phyloP scores from a whole-genome alignment of 805 yeast genomes.

The Candida koratica region DNA sequence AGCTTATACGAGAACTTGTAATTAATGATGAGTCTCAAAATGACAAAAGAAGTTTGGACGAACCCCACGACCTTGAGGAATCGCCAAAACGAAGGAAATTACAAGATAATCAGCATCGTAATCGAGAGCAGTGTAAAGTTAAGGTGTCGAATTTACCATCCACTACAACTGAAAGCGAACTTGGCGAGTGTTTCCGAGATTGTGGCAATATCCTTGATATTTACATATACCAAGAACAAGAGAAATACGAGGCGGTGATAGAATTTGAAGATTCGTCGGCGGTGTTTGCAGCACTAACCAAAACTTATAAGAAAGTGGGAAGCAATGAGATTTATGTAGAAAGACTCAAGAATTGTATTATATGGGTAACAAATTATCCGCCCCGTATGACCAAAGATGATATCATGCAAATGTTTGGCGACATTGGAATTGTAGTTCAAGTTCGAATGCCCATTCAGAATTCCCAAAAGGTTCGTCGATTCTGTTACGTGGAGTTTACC shows the following conservation, averaged over 20 bases:
- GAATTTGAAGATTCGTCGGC: constrained; percentile 51
- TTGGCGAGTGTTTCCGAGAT: constrained; percentile 47
- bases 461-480: constrained; percentile 45
- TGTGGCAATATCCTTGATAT: constrained; percentile 55
- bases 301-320: constrained; percentile 46
- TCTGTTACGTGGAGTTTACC: constrained; percentile 65
- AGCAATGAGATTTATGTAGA: constrained; percentile 44
- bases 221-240: constrained; percentile 15
- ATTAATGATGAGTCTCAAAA: not conserved
- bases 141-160: constrained; percentile 48
- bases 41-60: not conserved
- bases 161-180: constrained; percentile 32
- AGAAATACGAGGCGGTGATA: constrained; percentile 44
- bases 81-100: not conserved
- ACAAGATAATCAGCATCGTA: constrained; percentile 25
- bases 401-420: constrained; percentile 38
- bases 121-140: constrained; percentile 58
- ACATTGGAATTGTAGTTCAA: constrained; percentile 41
- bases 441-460: constrained; percentile 58
- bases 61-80: not conserved
- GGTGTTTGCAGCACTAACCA: constrained; percentile 58
- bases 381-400: constrained; percentile 42
- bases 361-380: constrained; percentile 77
- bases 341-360: constrained; percentile 44
- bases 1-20: constrained; percentile 16